These are phyloP conservation scores for Nitzschia putrida DNA, from an alignment of 108 stramenopile genomes.

Conservation along the genomic window DNA sequence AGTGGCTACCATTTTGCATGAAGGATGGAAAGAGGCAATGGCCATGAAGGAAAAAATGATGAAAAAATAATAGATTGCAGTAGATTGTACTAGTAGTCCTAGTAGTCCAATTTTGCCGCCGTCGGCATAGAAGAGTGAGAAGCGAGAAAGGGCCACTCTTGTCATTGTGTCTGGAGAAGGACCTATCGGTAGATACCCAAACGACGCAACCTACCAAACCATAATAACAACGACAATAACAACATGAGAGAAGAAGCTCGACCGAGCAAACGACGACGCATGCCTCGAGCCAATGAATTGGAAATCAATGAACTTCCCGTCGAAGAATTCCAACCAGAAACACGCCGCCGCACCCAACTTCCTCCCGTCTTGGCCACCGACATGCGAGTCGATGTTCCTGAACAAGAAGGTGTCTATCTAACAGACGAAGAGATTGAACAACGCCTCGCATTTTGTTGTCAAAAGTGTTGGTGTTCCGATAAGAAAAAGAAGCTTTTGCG, in stretches of 20 bases:
- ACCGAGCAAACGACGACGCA: too few relatives aligned
- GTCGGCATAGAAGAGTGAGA: background rate
- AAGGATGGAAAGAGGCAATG: conserved; percentile 13
- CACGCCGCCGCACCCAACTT: background rate
- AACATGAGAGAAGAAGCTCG: too few relatives aligned
- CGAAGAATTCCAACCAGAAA: background rate
- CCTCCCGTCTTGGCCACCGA: conserved; percentile 1
- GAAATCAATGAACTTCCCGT: too few relatives aligned
- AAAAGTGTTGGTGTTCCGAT: conserved; percentile 2
- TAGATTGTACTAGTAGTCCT: background rate
- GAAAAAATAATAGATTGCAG: background rate
- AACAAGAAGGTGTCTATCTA: background rate
- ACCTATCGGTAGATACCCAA: too few relatives aligned
- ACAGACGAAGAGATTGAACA: conserved; percentile 16
- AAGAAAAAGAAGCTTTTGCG: background rate
- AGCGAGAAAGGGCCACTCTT: too few relatives aligned
- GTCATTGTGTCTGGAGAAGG: too few relatives aligned
- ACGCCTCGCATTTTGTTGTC: conserved; percentile 20
- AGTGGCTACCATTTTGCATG: conserved; percentile 53
- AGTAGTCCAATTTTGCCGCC: background rate
- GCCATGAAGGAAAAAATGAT: background rate
- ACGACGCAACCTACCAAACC: too few relatives aligned
- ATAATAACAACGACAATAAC: too few relatives aligned
- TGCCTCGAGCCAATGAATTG: too few relatives aligned
- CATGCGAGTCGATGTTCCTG: background rate